Evolutionary conservation across 495 filamentous ascomycete genomes (phyloP).

Genomic region (Thozetella sp.): DNA sequence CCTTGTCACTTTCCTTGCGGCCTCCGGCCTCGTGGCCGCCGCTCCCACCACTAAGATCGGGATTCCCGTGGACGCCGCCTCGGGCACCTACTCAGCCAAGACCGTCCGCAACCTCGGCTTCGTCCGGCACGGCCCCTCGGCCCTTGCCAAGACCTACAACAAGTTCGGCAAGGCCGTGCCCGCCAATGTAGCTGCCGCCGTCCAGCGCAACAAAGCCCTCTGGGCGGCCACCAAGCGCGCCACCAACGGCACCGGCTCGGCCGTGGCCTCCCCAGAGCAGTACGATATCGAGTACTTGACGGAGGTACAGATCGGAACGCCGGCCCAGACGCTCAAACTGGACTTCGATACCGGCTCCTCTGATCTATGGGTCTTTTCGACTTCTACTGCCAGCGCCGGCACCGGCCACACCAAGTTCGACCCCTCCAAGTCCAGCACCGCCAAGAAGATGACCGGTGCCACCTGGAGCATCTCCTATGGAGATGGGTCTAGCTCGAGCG

Average conservation of each 20-base stretch:
- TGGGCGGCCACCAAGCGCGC: slow-evolving; percentile 26
- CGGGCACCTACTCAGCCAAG: slow-evolving; percentile 44
- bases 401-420: slow-evolving; percentile 59
- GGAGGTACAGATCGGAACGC: slow-evolving; percentile 59
- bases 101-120: slow-evolving; percentile 45
- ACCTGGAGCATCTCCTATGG: slow-evolving; percentile 69
- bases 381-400: slow-evolving; percentile 10
- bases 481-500: slow-evolving; percentile 64
- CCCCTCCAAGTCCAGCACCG: slow-evolving; percentile 37
- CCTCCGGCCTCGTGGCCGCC: slow-evolving; percentile 39
- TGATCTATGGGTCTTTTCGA: slow-evolving; percentile 56
- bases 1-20: slow-evolving; percentile 36
- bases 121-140: slow-evolving; percentile 40
- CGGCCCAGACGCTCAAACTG: slow-evolving; percentile 55
- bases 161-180: slow-evolving; percentile 49
- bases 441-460: slow-evolving; percentile 44
- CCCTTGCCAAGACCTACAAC: slow-evolving; percentile 54
- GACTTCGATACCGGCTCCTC: slow-evolving; percentile 73
- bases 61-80: background rate
- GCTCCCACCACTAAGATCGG: slow-evolving; percentile 12
- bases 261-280: slow-evolving; percentile 51
- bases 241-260: slow-evolving; percentile 40
- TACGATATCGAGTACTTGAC: slow-evolving; percentile 65
- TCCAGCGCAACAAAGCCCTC: slow-evolving; percentile 10
- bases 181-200: background rate